Evolutionary conservation across 208 protist species (phyloP).

Genomic region (Strigomonas culicis): DNA sequence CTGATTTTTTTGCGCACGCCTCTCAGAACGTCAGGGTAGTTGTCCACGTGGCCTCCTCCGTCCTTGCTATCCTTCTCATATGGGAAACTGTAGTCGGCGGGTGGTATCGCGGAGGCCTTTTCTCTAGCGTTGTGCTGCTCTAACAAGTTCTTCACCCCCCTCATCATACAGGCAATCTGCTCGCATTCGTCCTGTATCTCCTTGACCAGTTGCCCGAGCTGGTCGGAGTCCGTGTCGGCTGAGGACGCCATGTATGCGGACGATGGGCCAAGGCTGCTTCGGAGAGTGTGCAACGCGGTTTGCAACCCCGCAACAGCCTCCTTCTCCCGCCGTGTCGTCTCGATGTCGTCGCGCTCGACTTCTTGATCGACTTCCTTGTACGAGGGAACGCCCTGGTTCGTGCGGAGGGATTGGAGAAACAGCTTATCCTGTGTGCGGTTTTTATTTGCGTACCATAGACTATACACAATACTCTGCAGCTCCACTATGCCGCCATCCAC

Average conservation of each 20-base stretch:
- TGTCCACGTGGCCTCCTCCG: neutral
- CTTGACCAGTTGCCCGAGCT: constrained; percentile 1
- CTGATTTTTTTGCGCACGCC: neutral
- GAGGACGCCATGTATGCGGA: no score
- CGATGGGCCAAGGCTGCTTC: constrained; percentile 5
- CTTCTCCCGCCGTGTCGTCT: constrained; percentile 13
- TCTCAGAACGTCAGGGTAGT: neutral
- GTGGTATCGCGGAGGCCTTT: neutral
- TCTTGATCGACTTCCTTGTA: constrained; percentile 19
- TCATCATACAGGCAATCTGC: neutral
- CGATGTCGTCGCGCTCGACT: constrained; percentile 10
- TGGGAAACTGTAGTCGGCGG: neutral
- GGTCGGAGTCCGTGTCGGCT: neutral
- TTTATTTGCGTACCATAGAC: no score
- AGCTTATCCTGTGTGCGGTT: no score
- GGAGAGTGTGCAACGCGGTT: constrained; percentile 3
- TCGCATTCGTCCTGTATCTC: constrained; percentile 5
- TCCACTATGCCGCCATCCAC: no score
- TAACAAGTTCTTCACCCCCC: neutral
- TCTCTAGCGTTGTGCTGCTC: neutral
- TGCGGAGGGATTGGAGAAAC: no score
- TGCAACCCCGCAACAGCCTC: constrained; percentile 11
- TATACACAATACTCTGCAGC: no score
- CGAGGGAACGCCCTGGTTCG: constrained; percentile 2
- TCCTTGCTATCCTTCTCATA: neutral